phyloP scores from a whole-genome alignment of 2,329 filamentous ascomycete species.

The Aschersonia sp. region DNA sequence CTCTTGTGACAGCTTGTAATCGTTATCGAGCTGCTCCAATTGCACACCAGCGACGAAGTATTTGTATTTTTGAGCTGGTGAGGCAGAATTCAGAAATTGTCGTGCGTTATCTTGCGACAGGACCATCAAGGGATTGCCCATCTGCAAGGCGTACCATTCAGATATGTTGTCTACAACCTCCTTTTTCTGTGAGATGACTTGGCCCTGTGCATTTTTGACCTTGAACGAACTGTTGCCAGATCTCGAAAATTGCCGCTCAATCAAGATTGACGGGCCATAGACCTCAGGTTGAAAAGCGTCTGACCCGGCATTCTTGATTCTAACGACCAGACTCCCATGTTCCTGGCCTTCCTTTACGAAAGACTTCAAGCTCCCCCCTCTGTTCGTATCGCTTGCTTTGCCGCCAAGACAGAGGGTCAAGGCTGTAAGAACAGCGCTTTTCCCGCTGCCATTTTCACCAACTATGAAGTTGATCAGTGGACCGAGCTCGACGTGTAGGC shows the following conservation, averaged over 20 bases:
- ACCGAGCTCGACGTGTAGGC: constrained; percentile 70
- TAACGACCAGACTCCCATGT: constrained; percentile 60
- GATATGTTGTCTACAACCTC: constrained; percentile 82
- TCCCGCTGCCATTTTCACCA: constrained; percentile 93
- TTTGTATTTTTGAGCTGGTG: constrained; percentile 76
- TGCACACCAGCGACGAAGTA: constrained; percentile 94
- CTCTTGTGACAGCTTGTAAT: constrained; percentile 75
- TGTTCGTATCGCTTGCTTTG: constrained; percentile 84
- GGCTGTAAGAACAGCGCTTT: constrained; percentile 88
- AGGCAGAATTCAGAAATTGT: constrained; percentile 79
- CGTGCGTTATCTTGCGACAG: constrained; percentile 90
- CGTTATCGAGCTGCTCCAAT: constrained; percentile 78
- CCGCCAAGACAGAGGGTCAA: constrained; percentile 89
- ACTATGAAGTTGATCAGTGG: constrained; percentile 97
- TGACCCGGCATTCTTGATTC: constrained; percentile 78
- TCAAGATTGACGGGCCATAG: constrained; percentile 72
- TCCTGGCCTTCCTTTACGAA: constrained; percentile 85
- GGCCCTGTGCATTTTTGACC: constrained; percentile 58
- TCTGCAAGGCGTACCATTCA: constrained; percentile 84
- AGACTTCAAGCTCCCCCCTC: constrained; percentile 74
- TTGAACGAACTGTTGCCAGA: constrained; percentile 71
- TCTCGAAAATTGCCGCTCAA: constrained; percentile 80
- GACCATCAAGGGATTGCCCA: constrained; percentile 93
- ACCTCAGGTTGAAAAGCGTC: constrained; percentile 71
- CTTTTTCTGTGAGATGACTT: constrained; percentile 67